Percentiles rank a stretch among this genome's conserved stretches.
Evolutionary conservation across 768 basidiomycete genomes (phyloP).

Genomic region (Russula griseocarnosa): DNA sequence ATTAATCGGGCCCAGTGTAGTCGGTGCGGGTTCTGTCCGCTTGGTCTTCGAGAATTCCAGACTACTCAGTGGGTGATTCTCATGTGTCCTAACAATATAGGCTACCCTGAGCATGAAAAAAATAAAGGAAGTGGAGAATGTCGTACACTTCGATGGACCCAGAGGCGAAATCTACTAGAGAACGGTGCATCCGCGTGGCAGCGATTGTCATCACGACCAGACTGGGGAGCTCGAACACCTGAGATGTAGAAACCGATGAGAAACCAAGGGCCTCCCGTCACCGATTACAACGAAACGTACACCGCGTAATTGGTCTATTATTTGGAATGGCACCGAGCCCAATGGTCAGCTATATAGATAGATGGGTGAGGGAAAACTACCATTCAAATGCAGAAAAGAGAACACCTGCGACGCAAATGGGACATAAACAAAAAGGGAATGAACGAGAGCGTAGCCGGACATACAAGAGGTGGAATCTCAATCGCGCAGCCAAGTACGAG

Average conservation of each 20-base stretch:
- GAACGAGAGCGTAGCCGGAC: background rate
- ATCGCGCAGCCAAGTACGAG: background rate
- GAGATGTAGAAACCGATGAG: background rate
- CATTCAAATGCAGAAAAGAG: background rate
- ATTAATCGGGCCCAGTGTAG: background rate
- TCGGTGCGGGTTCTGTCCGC: background rate
- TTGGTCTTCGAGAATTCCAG: background rate
- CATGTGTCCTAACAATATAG: background rate
- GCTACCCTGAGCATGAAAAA: background rate
- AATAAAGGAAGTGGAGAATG: background rate
- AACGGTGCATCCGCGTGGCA: background rate
- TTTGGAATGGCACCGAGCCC: no score
- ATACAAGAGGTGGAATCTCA: background rate
- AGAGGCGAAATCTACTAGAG: background rate
- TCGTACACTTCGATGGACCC: background rate
- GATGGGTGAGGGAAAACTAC: background rate
- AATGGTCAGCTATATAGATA: background rate
- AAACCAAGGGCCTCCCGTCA: background rate
- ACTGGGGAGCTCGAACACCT: background rate
- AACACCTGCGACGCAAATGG: background rate
- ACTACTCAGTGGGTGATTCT: background rate
- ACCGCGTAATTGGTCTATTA: background rate
- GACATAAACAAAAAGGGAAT: background rate
- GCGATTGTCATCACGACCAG: background rate
- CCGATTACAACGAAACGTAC: background rate